Evolutionary conservation across 106 monocot genomes (phyloP), one percentile per base, ranked within the genome.

Genomic region (Allium cepa): DNA sequence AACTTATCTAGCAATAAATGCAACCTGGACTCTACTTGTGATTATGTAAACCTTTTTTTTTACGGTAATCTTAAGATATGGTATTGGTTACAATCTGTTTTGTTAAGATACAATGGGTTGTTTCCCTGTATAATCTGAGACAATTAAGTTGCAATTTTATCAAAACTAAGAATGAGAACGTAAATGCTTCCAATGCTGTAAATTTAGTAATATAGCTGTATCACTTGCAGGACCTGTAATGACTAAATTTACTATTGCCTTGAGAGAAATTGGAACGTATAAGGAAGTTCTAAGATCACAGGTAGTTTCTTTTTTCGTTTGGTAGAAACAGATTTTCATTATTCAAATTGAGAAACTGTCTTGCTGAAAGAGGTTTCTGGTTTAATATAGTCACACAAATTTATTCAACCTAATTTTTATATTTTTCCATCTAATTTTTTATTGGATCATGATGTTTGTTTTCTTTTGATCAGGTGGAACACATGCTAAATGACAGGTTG

Each of bases 241-340:
- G 97, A 93, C 92, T 56, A 99, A 99, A 81, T 99, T 99, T 76
- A 93, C 92, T 22, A 93, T 99, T 79, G 97, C 97, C 14, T 81
- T 99, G 65, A 82, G 97, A 78, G 97, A 99, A 90, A 92, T 93
- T 74, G 97, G 97, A 73, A 99, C 92, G 50, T 99, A 99, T 68
- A 99, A 99, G 70, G 97, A 99, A 85, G 97, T 99, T 62, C 75
- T 99, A 17, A 92, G 97, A 17, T 99, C 97, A 13, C 92, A 99
- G 92, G 97, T 92, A 76, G 57, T 67, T 50, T 64, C 28, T 45
- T 49, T 28, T 55, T 11, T 2, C 10, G 22, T 36, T 36, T 36
- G 36, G 1, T 36, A 36, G 36, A 36, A 36, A 36, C 3, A 36
- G 3, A 36, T 36, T 36, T 36, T 36, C 36, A 36, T 36, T 36